A percentile compares a stretch with the other conserved stretches of the same genome.
Evolutionary conservation across 169 alveolate genomes (phyloP).

Genomic region (Amoebophrya sp.): DNA sequence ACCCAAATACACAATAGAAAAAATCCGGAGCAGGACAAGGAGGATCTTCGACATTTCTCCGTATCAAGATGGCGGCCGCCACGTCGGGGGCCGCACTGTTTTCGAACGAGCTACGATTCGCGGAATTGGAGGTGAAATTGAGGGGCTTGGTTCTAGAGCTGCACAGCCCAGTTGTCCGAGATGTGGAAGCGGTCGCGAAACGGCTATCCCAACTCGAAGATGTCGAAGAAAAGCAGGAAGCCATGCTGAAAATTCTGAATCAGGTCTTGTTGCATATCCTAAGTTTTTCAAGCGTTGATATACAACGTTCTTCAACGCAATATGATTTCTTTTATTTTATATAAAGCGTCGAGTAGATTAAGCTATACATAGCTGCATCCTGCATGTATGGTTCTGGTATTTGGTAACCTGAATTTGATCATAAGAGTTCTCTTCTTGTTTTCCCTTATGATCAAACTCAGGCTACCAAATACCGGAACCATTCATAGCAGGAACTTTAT

Average conservation of each 20-base stretch:
- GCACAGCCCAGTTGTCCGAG: background rate
- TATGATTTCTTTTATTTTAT: background rate
- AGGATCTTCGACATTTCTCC: too few species aligned
- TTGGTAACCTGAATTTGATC: too few species aligned
- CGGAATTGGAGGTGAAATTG: background rate
- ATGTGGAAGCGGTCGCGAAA: background rate
- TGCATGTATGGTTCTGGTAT: too few species aligned
- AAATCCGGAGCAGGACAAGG: too few species aligned
- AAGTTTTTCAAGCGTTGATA: background rate
- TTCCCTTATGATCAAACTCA: too few species aligned
- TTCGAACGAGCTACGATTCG: background rate
- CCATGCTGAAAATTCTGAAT: background rate
- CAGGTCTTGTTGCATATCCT: background rate
- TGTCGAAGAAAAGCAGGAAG: background rate
- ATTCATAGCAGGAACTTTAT: background rate
- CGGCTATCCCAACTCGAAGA: background rate
- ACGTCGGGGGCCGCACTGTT: background rate
- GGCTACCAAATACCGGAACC: too few species aligned
- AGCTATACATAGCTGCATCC: background rate
- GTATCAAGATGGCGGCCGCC: too few species aligned
- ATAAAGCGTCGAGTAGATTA: background rate
- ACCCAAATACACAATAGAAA: too few species aligned
- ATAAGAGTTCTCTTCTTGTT: too few species aligned
- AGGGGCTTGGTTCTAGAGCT: background rate
- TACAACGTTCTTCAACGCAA: background rate